Evolutionary conservation across 2,329 filamentous ascomycete genomes (phyloP).

Genomic region (Trichoderma asperellum): DNA sequence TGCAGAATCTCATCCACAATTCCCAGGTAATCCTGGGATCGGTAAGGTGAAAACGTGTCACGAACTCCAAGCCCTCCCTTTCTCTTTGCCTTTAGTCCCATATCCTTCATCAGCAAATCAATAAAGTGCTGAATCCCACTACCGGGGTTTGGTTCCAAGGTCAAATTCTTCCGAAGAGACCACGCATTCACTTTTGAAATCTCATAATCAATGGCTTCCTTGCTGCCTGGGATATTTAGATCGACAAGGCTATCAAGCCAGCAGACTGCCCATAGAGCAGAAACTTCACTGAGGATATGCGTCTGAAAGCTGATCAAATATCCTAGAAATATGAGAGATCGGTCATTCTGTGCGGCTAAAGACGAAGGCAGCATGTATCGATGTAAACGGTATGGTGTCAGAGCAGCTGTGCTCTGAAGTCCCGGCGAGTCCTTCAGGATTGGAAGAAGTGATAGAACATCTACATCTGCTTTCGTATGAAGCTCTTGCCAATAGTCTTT

Average conservation of each 20-base stretch:
- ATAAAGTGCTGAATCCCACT: slow-evolving; percentile 6
- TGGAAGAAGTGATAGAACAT: slow-evolving; percentile 2
- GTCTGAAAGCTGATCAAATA: slow-evolving; percentile 5
- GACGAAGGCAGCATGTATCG: slow-evolving; percentile 13
- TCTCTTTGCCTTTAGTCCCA: slow-evolving; percentile 1
- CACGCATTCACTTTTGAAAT: slow-evolving; percentile 10
- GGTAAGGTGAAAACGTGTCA: background rate
- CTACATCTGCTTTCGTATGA: background rate
- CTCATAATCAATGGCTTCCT: slow-evolving; percentile 9
- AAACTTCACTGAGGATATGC: slow-evolving; percentile 11
- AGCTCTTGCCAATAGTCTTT: background rate
- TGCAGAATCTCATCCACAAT: slow-evolving; percentile 2
- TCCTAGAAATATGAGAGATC: slow-evolving; percentile 8
- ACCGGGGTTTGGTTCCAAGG: background rate
- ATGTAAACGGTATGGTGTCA: slow-evolving; percentile 10
- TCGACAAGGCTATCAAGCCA: slow-evolving; percentile 11
- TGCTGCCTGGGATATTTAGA: background rate
- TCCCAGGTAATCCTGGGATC: slow-evolving; percentile 12
- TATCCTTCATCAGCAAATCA: slow-evolving; percentile 5
- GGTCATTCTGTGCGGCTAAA: background rate
- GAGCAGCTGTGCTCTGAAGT: background rate
- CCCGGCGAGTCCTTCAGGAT: slow-evolving; percentile 2
- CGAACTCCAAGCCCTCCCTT: background rate
- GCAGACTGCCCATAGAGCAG: slow-evolving; percentile 13
- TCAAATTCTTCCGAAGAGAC: slow-evolving; percentile 1